Percentiles rank a stretch among this genome's conserved stretches.
Conservation (phyloP, 495 filamentous ascomycete species). For the Neurospora tetrasperma region DNA sequence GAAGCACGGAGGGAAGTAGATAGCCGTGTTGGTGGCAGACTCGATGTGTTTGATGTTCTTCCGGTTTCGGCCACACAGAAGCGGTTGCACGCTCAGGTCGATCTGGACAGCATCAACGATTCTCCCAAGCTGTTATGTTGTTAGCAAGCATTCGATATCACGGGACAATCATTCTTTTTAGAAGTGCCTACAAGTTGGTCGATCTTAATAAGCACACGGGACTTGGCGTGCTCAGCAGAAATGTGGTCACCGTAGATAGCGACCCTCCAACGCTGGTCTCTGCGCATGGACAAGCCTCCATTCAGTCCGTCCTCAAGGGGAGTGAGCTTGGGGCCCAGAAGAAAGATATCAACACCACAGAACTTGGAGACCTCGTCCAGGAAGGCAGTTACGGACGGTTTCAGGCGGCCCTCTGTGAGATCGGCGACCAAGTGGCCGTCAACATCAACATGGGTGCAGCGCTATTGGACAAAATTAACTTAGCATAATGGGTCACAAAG, state of each 20-base stretch:
- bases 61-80: constrained; percentile 81
- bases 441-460: constrained; percentile 84
- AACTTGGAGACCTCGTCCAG: constrained; percentile 72
- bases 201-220: constrained; percentile 89
- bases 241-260: constrained; percentile 93
- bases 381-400: constrained; percentile 61
- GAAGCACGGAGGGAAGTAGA: constrained; percentile 94
- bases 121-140: constrained; percentile 59
- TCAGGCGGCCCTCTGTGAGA: constrained; percentile 53
- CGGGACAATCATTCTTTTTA: not conserved
- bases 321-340: constrained; percentile 70
- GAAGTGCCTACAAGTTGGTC: constrained; percentile 71
- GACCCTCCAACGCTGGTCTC: constrained; percentile 75
- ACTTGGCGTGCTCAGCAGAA: constrained; percentile 94
- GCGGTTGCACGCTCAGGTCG: constrained; percentile 76
- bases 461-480: constrained; percentile 40
- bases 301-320: constrained; percentile 53
- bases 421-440: constrained; percentile 82
- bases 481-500: constrained; percentile 7
- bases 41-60: constrained; percentile 98
- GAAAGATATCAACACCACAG: constrained; percentile 92
- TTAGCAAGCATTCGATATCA: constrained; percentile 10
- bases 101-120: constrained; percentile 72
- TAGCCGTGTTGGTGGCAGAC: constrained; percentile 83
- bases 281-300: constrained; percentile 39